Conservation (phyloP, 495 filamentous ascomycete genomes). For the Penicillium odoratum region DNA sequence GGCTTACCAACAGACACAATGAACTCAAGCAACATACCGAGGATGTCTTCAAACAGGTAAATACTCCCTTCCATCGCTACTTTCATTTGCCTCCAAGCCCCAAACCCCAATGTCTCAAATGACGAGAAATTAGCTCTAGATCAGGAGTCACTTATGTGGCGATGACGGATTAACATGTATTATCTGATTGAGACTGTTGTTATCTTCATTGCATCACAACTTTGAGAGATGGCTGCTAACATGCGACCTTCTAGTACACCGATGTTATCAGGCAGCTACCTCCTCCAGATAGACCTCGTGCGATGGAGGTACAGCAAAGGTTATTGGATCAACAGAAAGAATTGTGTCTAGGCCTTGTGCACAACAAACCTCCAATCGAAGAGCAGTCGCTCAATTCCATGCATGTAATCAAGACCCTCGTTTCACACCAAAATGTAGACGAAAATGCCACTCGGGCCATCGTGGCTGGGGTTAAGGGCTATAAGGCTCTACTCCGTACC, state of each 20-base stretch:
- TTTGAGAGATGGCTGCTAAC: slow-evolving; percentile 24
- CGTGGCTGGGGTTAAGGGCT: slow-evolving; percentile 42
- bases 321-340: slow-evolving; percentile 32
- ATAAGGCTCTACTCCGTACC: slow-evolving; percentile 36
- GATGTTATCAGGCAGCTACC: slow-evolving; percentile 25
- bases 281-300: slow-evolving; percentile 31
- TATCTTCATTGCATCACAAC: slow-evolving; percentile 10
- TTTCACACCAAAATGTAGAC: slow-evolving; percentile 46
- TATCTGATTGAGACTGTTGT: slow-evolving; percentile 46
- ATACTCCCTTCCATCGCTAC: slow-evolving; percentile 13
- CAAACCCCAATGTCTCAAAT: slow-evolving; percentile 37
- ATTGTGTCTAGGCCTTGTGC: slow-evolving; percentile 33
- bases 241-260: slow-evolving; percentile 18
- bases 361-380: slow-evolving; percentile 26
- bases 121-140: slow-evolving; percentile 63
- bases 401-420: slow-evolving; percentile 49
- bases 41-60: slow-evolving; percentile 50
- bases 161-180: slow-evolving; percentile 55
- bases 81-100: slow-evolving; percentile 13
- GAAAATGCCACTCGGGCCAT: slow-evolving; percentile 40
- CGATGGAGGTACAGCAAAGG: slow-evolving; percentile 36
- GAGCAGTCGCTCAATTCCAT: slow-evolving; percentile 37
- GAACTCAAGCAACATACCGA: slow-evolving; percentile 43
- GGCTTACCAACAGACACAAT: slow-evolving; percentile 45
- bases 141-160: slow-evolving; percentile 52